Evolutionary conservation across 148 eudicot species (phyloP).

Genomic region (Chenopodium album): DNA sequence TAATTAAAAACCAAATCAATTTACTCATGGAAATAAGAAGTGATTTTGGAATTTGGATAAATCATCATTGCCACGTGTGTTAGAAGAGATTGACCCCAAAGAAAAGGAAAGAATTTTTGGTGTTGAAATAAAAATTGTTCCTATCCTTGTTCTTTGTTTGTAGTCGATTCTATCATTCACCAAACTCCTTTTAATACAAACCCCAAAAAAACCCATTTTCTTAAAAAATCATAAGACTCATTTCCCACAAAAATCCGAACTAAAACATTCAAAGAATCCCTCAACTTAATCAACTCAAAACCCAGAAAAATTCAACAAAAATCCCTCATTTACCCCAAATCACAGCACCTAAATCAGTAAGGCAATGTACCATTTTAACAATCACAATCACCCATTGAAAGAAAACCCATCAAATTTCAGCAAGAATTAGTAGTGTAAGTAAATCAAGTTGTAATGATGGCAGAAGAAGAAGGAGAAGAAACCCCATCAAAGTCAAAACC

Average conservation of each 20-base stretch:
- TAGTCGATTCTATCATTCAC: neutral
- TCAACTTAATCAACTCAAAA: neutral
- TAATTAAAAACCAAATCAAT: no score
- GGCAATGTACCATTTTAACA: neutral
- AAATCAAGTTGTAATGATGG: neutral
- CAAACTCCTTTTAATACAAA: neutral
- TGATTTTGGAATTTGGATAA: no score
- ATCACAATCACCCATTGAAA: neutral
- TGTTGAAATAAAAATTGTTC: neutral
- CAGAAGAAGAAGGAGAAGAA: slow-evolving; percentile 25
- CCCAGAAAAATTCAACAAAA: neutral
- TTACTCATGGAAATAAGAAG: no score
- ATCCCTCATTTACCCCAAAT: neutral
- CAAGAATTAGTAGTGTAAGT: neutral
- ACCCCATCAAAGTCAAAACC: slow-evolving; percentile 24
- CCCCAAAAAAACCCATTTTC: neutral
- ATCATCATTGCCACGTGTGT: neutral
- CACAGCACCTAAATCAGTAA: neutral
- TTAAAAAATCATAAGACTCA: no score
- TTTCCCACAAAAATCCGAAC: no score
- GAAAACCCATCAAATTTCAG: neutral
- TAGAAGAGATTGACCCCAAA: neutral
- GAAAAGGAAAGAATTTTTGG: slow-evolving; percentile 4
- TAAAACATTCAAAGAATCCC: neutral
- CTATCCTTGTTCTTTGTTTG: neutral